Evolutionary conservation across 2,329 filamentous ascomycete species (phyloP).

Genomic region (Trichothecium sympodiale): DNA sequence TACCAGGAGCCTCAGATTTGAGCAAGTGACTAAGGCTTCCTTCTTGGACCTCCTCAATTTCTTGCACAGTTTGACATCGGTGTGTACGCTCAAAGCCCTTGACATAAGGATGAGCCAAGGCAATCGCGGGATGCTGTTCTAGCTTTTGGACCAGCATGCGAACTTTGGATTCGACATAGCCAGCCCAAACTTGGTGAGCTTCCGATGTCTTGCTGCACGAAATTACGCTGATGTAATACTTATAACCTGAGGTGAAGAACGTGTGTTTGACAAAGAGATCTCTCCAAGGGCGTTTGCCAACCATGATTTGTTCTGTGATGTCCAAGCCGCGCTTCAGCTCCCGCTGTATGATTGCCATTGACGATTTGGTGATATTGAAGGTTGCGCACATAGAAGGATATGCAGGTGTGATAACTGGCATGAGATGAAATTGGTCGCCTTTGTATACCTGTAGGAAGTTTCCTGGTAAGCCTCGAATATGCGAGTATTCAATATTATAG

Average conservation of each 20-base stretch:
- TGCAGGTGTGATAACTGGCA: conserved; percentile 96
- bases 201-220: conserved; percentile 76
- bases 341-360: conserved; percentile 69
- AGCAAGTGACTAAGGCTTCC: conserved; percentile 36
- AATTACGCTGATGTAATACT: conserved; percentile 88
- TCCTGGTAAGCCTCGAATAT: conserved; percentile 6
- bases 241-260: conserved; percentile 89
- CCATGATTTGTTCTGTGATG: conserved; percentile 70
- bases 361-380: conserved; percentile 83
- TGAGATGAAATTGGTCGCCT: conserved; percentile 74
- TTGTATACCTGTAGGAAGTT: conserved; percentile 51
- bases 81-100: conserved; percentile 85
- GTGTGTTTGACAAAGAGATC: conserved; percentile 82
- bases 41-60: conserved; percentile 42
- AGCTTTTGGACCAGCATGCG: conserved; percentile 74
- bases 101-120: conserved; percentile 80
- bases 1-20: conserved; percentile 1
- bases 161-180: conserved; percentile 87
- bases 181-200: conserved; percentile 77
- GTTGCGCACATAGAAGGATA: conserved; percentile 98
- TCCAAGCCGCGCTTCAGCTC: conserved; percentile 71
- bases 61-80: conserved; percentile 44
- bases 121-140: conserved; percentile 69
- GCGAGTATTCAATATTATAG: conserved; percentile 1
- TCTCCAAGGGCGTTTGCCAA: conserved; percentile 69